Base-by-base conservation (phyloP, 768 basidiomycete genomes). In the Nidularia sp. region DNA sequence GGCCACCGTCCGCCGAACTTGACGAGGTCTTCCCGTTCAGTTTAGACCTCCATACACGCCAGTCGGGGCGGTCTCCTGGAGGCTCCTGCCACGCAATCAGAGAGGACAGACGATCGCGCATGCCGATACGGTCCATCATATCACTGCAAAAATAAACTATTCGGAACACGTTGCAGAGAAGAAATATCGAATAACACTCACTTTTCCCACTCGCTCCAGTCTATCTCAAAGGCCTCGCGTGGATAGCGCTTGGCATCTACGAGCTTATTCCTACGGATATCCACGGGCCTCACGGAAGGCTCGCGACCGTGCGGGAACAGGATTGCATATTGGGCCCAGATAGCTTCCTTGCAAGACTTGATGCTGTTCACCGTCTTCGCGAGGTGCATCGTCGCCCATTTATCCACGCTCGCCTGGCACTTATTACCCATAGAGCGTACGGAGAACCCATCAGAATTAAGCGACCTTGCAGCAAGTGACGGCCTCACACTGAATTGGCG, bases 171-270 rank as follows among this genome's bases (percentile, higher is more conserved):
- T 9, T 29, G 15, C 41, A 49, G 22, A 35, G 34, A 18, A 35
- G 49, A 46, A 49, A 48, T 32, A 29, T 33, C 48, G 29, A 34
- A 15, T 6, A 29, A 39, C 8, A 65, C 83, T 62, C 46, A 90
- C 88, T 74, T 77, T 66, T 83, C 75, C 88, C 88, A 90, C 47
- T 82, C 81, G 6, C 66, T 66, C 86, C 88, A 89, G 47, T 80
- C 80, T 1, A 69, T 63, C 34, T 88, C 85, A 52, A 90, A 90
- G 44, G 81, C 78, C 47, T 81, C 82, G 3, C 81, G 75, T 13
- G 73, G 68, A 6, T n/a, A n/a, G 74, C 36, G n/a, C 7, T 7
- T 8, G 8, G 36, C n/a, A 39, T n/a, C n/a, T 8, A 71, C 53
- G 58, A 49, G 10, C 59, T 49, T 56, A 60, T 58, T 47, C 54